These are phyloP conservation scores for Coelastrella sp. DNA, from an alignment of 139 green algal genomes.

Conservation along the genomic window DNA sequence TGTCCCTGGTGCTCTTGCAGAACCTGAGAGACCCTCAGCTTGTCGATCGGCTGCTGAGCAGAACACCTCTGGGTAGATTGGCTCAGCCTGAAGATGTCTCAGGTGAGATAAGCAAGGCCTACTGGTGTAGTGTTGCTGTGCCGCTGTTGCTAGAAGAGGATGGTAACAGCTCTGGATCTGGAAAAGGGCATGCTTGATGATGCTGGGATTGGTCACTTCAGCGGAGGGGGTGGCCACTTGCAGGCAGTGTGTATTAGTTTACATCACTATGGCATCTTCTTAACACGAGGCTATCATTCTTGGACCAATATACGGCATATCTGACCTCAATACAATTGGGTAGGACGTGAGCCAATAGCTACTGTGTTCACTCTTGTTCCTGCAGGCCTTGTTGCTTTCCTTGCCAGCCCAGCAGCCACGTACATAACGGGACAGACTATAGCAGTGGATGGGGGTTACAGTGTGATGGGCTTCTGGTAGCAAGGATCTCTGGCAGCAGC, in stretches of 20 bases:
- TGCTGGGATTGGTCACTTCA: too few relatives aligned
- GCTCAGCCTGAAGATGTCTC: conserved; percentile 73
- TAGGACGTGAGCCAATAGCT: not conserved
- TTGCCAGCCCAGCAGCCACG: conserved; percentile 72
- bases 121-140: too few relatives aligned
- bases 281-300: not conserved
- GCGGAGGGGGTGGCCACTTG: too few relatives aligned
- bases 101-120: not conserved
- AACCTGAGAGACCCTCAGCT: conserved; percentile 53
- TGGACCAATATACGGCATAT: too few relatives aligned
- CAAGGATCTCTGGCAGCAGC: too few relatives aligned
- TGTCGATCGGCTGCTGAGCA: conserved; percentile 60
- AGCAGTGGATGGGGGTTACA: conserved; percentile 87
- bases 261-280: too few relatives aligned
- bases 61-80: conserved; percentile 82
- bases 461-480: conserved; percentile 71
- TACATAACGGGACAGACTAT: conserved; percentile 91
- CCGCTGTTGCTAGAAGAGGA: too few relatives aligned
- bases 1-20: conserved; percentile 1
- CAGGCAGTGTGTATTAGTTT: too few relatives aligned
- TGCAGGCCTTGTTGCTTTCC: conserved; percentile 78
- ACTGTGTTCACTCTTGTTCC: not conserved
- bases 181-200: too few relatives aligned
- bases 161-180: too few relatives aligned
- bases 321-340: too few relatives aligned